Evolutionary conservation across 495 filamentous ascomycete genomes (phyloP), one percentile per base, ranked within the genome.

Genomic region (Xylaria curta): DNA sequence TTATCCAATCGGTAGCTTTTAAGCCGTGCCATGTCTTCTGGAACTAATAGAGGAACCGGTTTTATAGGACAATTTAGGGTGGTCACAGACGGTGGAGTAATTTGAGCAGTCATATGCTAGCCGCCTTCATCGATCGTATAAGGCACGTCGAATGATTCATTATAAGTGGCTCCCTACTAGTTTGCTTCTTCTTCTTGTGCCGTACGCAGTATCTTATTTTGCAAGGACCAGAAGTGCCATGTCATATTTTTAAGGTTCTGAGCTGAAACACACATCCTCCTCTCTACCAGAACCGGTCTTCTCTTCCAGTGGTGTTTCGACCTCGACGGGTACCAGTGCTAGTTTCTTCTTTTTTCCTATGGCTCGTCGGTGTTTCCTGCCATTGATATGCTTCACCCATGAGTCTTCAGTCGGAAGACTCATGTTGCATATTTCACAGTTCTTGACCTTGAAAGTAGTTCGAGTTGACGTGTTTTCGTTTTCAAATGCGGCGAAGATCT

Each of bases 381-480:
- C 90, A 68, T 87, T 89, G 6, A 94, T 76, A 80, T 99, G 96
- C 51, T 82, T 81, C 40, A 87, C 78, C 94, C 95, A 98, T 70
- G 94, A 87, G 56, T 90, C 86, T 75, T 93, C 88, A 1, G 88
- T 90, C 46, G 89, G 83, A 60, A 91, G 83, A 4, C 89, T 91
- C 68, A 90, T 90, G 13, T 85, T 73, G 76, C 96, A 99, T 8
- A 89, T 26, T 9, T 95, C 90, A 74, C 96, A 99, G 10, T 77
- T 84, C 76, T 78, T 84, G 79, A 76, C 78, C 78, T 87, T 87
- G 84, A 76, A 88, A 62, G 74, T 87, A 81, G 61, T 82, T 74
- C 68, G 82, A 71, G 68, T 83, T 31, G 72, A 81, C 62, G 65
- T 85, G 69, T 81, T 88, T 75, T 82, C 80, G 74, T 82, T 82